Conservation (phyloP, 1,284 basidiomycete genomes). For the Fomitiporia mediterranea region DNA sequence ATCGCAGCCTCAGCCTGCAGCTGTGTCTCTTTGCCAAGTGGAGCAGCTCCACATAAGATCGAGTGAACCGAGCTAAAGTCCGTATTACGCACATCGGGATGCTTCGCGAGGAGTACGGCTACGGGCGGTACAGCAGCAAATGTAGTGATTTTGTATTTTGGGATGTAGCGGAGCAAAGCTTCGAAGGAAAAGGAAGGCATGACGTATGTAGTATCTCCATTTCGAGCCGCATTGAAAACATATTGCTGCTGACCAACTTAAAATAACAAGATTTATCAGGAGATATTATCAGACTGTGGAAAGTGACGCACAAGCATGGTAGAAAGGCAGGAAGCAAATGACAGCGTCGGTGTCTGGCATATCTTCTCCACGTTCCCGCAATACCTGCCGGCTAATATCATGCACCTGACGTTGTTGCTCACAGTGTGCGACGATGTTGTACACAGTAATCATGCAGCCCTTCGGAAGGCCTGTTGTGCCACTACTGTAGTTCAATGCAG, state of each 20-base stretch:
- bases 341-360: constrained; percentile 16
- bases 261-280: not conserved
- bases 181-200: constrained; percentile 9
- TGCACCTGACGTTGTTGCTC: constrained; percentile 16
- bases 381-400: constrained; percentile 9
- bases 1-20: constrained; percentile 32
- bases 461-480: constrained; percentile 29
- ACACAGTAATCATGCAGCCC: constrained; percentile 31
- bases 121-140: constrained; percentile 50
- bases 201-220: constrained; percentile 12
- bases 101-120: constrained; percentile 37
- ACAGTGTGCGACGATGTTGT: constrained; percentile 27
- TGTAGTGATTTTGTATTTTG: constrained; percentile 39
- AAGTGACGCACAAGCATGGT: constrained; percentile 20
- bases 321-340: constrained; percentile 21
- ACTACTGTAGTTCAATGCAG: constrained; percentile 33
- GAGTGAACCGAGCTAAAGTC: constrained; percentile 40
- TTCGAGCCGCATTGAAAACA: not conserved
- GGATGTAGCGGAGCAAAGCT: constrained; percentile 26
- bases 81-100: constrained; percentile 37
- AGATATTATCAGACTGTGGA: too few species aligned
- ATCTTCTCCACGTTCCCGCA: constrained; percentile 9
- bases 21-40: constrained; percentile 37
- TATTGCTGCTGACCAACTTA: constrained; percentile 8
- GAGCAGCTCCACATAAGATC: constrained; percentile 47